Base-by-base conservation (phyloP, 345 rosid species). In the Dipteronia sinensis region DNA sequence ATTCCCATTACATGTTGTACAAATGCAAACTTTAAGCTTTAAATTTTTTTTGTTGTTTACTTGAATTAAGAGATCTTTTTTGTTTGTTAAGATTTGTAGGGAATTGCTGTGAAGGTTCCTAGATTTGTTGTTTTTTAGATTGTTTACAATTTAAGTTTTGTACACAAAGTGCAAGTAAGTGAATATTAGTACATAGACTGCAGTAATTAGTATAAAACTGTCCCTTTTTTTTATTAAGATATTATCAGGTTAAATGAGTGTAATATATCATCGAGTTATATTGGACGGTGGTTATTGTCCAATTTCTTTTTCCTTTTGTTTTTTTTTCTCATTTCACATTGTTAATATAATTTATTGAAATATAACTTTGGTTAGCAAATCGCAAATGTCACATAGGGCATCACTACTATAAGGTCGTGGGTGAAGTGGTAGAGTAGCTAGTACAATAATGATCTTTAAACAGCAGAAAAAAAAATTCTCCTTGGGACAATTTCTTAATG, bases 61-160 rank as follows among this genome's bases (percentile, higher is more conserved):
- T 72, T 38, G 29, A 59, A 72, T 59, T n/a, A 10, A 11, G 34
- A 59, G 55, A 73, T 7, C 16, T 10, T 40, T 73, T 59, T 16
- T 34, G 58, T 44, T 73, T 44, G 56, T 12, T 20, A 56, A 73
- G 34, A 25, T 59, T 38, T 49, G 16, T 11, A 31, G 71, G 71
- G 46, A 75, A 63, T 64, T 74, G 40, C 77, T 74, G 15, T 75
- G 78, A 75, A 75, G 65, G 47, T 65, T 75, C 78, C 22, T 66
- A 51, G 42, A 65, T 51, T 75, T 75, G 70, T 75, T 65, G 44
- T 42, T 65, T 65, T 74, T 65, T 74, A 23, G 58, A 10, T 16
- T 63, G 3, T 2, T 10, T 47, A 7, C 51, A 31, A 19, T 64
- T 51, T n/a, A 13, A 47, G 46, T 13, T 34, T 1, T 75, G 49